Conservation (phyloP, 2,329 filamentous ascomycete species). For the Apiospora hydei region DNA sequence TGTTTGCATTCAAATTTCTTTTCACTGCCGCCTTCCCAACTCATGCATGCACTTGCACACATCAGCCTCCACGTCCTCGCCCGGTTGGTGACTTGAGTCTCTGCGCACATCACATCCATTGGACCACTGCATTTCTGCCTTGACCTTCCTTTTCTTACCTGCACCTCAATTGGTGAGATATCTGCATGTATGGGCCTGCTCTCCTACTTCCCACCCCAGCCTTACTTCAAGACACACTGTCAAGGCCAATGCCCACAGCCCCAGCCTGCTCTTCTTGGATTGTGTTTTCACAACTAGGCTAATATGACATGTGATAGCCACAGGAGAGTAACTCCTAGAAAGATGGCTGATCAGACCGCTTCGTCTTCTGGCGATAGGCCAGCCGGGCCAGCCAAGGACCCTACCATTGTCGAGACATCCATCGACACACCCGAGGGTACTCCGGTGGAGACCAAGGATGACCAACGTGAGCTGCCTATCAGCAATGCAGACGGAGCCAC, state of each 20-base stretch:
- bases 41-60: background rate
- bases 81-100: background rate
- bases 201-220: background rate
- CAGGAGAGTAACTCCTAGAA: background rate
- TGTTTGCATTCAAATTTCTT: background rate
- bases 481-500: background rate
- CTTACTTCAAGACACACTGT: background rate
- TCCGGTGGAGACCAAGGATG: background rate
- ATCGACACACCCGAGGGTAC: background rate
- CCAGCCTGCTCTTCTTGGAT: background rate
- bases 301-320: background rate
- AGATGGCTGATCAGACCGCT: background rate
- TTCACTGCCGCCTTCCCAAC: background rate
- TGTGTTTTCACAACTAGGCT: background rate
- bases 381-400: background rate
- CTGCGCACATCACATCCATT: background rate
- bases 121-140: background rate
- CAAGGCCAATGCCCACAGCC: background rate
- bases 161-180: background rate
- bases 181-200: background rate
- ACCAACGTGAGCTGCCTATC: background rate
- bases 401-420: background rate
- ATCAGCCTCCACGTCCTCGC: background rate
- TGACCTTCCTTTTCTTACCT: background rate
- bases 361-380: background rate